These are phyloP conservation scores for Craterostigma plantagineum DNA, from an alignment of 257 asterid species.

Conservation along the genomic window DNA sequence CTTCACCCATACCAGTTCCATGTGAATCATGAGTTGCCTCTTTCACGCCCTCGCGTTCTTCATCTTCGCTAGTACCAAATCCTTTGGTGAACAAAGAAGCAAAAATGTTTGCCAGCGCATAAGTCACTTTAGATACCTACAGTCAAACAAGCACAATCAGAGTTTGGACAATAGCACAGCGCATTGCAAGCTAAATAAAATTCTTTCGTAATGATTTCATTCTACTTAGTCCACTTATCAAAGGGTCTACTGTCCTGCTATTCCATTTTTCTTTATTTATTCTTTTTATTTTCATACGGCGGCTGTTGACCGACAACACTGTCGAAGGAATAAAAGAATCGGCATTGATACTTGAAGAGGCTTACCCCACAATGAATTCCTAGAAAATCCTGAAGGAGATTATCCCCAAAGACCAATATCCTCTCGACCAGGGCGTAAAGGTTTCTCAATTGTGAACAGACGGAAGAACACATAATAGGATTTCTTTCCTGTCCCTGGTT, in stretches of 20 bases:
- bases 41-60: conserved; percentile 20
- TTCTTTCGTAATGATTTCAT: too few relatives aligned
- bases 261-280: too few relatives aligned
- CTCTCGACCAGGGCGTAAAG: conserved; percentile 28
- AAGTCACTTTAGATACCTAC: conserved; percentile 55
- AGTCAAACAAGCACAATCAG: conserved; percentile 6
- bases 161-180: neutral
- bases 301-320: too few relatives aligned
- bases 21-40: conserved; percentile 46
- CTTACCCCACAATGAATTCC: conserved; percentile 55
- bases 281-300: neutral
- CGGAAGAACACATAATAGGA: conserved; percentile 15
- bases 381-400: conserved; percentile 51
- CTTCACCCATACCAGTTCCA: conserved; percentile 97
- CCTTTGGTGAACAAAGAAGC: conserved; percentile 62
- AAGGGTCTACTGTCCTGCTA: too few relatives aligned
- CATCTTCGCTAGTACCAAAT: conserved; percentile 52
- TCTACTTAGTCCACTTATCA: too few relatives aligned
- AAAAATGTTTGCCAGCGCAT: conserved; percentile 51
- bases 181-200: too few relatives aligned
- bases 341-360: conserved; percentile 1
- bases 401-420: conserved; percentile 46
- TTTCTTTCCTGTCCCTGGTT: conserved; percentile 17
- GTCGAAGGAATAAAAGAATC: conserved; percentile 1
- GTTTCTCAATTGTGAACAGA: conserved; percentile 24